Base-by-base conservation (phyloP, 2,329 filamentous ascomycete genomes). In the Colletotrichum australisinense region DNA sequence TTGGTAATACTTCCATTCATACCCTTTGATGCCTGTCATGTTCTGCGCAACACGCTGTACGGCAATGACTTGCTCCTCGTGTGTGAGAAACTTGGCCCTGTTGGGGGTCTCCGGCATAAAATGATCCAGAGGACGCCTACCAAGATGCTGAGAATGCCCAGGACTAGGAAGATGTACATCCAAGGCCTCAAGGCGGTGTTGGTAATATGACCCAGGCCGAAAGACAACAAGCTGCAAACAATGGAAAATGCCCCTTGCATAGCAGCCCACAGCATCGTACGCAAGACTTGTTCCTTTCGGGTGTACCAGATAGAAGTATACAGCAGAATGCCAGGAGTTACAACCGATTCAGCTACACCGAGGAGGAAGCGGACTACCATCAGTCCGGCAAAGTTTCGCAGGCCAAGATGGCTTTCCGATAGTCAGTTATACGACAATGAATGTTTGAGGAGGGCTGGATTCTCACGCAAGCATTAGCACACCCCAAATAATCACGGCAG, bases 1-100 rank as follows among this genome's bases (percentile, higher is more conserved):
- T 4, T 42, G 16, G 38, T 42, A 42, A 2, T 42, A 19, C 46
- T 76, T 77, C 74, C 76, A 78, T 30, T 77, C 71, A 16, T 78
- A 76, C 5, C 75, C 75, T 74, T 79, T 77, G 62, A 78, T 80
- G 5, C 78, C 78, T 1, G 77, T 79, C 73, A 77, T 77, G 67
- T 79, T 80, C 58, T 74, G 75, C 24, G 78, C 69, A 19, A 78
- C 76, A 46, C 78, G 72, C 63, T 78, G 78, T 16, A 79, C 62
- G 16, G 78, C 77, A 22, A 76, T 58, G 46, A 79, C 72, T 58
- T 79, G 78, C 53, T 79, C 58, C 30, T 38, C 16, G 14, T 75
- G 63, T 4, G 71, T 67, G 53, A 77, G 63, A 38, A 75, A 76
- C 56, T 65, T 72, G 38, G 75, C 71, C 22, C 69, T 75, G 55